Evolutionary conservation across 2,329 filamentous ascomycete genomes (phyloP), one percentile per base, ranked within the genome.

Genomic region (Aspergillus fumigatus): DNA sequence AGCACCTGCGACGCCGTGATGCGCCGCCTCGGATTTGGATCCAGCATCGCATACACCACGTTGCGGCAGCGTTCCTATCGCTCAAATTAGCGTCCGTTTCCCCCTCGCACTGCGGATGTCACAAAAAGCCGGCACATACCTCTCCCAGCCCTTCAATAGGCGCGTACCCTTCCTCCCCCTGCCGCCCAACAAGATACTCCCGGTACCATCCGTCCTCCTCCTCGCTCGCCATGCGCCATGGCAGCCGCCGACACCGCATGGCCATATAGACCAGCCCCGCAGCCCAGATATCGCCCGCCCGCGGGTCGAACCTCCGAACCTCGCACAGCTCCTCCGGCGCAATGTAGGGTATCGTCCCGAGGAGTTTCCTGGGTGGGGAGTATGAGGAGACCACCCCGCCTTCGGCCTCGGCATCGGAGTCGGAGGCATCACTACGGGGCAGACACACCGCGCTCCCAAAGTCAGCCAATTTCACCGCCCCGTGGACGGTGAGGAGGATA

Each of bases 381-480:
- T 29, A 29, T 29, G 27, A 29, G 27, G 1, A 29, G 10, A 9
- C 9, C 27, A 29, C 27, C 27, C 9, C 9, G 10, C 9, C 63
- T 9, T 58, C 27, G 3, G 35, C 25, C 17, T 48, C 45, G 9
- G 55, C 45, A 17, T 55, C 40, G 4, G 41, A 38, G 11, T 48
- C 57, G 52, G 32, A 38, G 32, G 14, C 5, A 7, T 17, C 14
- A 17, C 14, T 5, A 17, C 11, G 29, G 29, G 32, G 11, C 32
- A 63, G 1, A 45, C 55, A 54, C 40, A 53, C 53, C 17, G 59
- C 67, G 25, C 64, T 45, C 93, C 92, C 93, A 70, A 97, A 97
- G 64, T 97, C 93, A 9, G 92, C 92, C 58, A 97, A 92, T 62
- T 95, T 94, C 26, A 95, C 89, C 60, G 92, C 90, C 53, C 90